Percentiles rank a stretch among this genome's conserved stretches.
phyloP scores from a whole-genome alignment of 2,329 filamentous ascomycete genomes.

The Aspergillus sergii region DNA sequence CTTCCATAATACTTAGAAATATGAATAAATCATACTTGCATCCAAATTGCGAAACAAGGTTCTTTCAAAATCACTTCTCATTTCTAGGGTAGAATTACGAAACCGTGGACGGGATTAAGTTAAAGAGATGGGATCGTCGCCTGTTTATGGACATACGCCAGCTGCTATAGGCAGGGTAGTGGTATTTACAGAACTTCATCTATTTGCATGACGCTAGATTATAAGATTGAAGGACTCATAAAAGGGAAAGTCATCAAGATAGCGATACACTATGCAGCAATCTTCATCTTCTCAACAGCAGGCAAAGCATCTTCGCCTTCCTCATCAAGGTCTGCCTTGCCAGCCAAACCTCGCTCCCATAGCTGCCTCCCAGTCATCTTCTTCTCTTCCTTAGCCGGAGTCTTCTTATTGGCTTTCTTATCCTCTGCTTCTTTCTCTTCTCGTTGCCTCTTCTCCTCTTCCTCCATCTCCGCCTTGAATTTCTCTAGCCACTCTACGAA shows the following conservation, averaged over 20 bases:
- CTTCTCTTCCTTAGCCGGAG: conserved; percentile 64
- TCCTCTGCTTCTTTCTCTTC: conserved; percentile 77
- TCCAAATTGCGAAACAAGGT: background rate
- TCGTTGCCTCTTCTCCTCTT: conserved; percentile 63
- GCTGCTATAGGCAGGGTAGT: background rate
- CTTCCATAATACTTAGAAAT: background rate
- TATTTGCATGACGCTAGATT: conserved; percentile 3
- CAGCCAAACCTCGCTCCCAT: conserved; percentile 74
- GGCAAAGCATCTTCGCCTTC: conserved; percentile 66
- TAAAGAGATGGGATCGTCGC: background rate
- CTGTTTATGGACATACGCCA: background rate
- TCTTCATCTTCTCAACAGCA: conserved; percentile 70
- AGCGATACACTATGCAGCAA: conserved; percentile 54
- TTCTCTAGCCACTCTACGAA: conserved; percentile 80
- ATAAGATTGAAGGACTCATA: conserved; percentile 2
- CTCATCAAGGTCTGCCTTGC: conserved; percentile 66
- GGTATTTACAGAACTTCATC: conserved; percentile 4
- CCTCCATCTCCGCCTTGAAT: conserved; percentile 81
- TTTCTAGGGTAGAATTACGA: background rate
- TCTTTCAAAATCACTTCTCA: background rate
- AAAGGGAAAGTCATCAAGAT: conserved; percentile 12
- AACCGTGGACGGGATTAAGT: background rate
- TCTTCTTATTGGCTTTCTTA: conserved; percentile 82
- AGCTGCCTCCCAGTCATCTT: conserved; percentile 73
- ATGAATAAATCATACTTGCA: background rate